Evolutionary conservation across 306 rosid species (phyloP), one percentile per base, ranked within the genome.

Genomic region (Senna siamea): DNA sequence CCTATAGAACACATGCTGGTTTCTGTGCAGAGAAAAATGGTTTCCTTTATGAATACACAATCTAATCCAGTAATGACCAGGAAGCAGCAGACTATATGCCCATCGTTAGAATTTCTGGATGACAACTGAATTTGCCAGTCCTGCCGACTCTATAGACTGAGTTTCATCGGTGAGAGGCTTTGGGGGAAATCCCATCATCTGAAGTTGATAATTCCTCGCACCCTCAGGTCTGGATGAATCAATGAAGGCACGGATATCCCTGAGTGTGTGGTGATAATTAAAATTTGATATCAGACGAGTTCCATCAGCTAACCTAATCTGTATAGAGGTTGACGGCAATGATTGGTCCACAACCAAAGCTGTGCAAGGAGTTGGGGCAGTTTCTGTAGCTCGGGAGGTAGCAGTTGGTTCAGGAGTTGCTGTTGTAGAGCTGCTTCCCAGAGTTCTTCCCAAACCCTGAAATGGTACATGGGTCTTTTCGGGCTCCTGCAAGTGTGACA

Each of bases 381-480:
- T 23, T 69, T 32, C 77, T 63, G 20, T 68, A 74, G 81, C 30
- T 14, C 74, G 20, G 14, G 85, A 69, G 62, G 82, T 47, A 61
- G 17, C 38, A 15, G 79, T 54, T 69, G 83, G 70, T 76, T 76
- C 89, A 13, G 87, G 15, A 58, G 84, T 62, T 9, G n/a, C 82
- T 15, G 91, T 69, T 57, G 81, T 48, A 38, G 97, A 80, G 85
- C 86, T 78, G 76, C 92, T 72, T 72, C 94, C 94, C 15, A 91
- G 87, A 76, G 97, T 88, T 82, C 94, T 87, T 70, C 97, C 97
- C 37, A 85, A 83, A 53, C 97, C 97, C 76, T 91, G 94, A 85
- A 89, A 91, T 66, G 92, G 79, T 9, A 71, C 79, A 6, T 57
- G 81, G 23, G 22, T 85, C 76, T 80, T 85, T 70, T 82, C 87